Evolutionary conservation across 768 basidiomycete species (phyloP).

Genomic region (Pleurotus sapidus): DNA sequence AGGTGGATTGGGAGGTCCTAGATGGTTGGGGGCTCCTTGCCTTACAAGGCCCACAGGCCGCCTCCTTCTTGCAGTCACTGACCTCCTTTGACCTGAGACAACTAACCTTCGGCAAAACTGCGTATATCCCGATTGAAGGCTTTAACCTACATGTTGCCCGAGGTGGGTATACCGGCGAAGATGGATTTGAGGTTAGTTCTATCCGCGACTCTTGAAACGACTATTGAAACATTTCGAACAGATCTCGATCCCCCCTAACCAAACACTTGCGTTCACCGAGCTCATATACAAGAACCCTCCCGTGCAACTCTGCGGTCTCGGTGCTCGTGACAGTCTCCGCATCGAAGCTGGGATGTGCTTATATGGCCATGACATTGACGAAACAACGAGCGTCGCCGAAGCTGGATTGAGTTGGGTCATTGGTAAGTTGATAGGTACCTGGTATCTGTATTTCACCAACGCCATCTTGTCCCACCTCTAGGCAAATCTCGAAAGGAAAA

Average conservation of each 20-base stretch:
- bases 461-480: conserved; percentile 22
- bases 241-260: conserved; percentile 86
- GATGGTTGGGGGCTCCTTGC: conserved; percentile 88
- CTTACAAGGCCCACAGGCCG: conserved; percentile 87
- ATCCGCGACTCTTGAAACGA: neutral
- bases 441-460: neutral
- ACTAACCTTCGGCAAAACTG: conserved; percentile 83
- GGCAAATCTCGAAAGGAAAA: conserved; percentile 78
- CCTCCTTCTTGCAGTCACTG: conserved; percentile 71
- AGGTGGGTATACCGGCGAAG: conserved; percentile 97
- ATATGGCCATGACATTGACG: conserved; percentile 92
- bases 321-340: conserved; percentile 90
- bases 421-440: conserved; percentile 43
- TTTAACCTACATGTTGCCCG: conserved; percentile 86
- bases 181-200: conserved; percentile 83
- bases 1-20: conserved; percentile 79
- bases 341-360: conserved; percentile 97
- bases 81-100: conserved; percentile 71
- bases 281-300: conserved; percentile 53
- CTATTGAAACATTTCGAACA: conserved; percentile 21
- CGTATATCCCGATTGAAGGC: conserved; percentile 75
- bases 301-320: conserved; percentile 86
- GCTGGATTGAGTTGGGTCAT: conserved; percentile 94
- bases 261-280: conserved; percentile 70
- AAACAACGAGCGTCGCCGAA: conserved; percentile 83